Conservation (phyloP, 352 stramenopile species). For the Hyaloperonospora arabidopsidis region DNA sequence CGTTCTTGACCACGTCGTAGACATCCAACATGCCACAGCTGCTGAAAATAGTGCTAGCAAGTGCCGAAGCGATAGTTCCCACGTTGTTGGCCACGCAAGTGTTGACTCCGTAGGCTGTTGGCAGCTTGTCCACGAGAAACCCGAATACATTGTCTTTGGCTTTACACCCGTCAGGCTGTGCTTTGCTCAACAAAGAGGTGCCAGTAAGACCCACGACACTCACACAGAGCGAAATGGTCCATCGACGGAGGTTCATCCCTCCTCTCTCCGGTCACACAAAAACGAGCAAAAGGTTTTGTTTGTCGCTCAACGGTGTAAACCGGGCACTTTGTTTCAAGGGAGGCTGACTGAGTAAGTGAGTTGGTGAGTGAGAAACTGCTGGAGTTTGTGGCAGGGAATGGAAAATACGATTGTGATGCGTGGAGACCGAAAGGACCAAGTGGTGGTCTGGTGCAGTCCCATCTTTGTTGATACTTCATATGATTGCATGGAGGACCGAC, state of each 20-base stretch:
- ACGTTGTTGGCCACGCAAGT: conserved; percentile 47
- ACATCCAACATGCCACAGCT: conserved; percentile 36
- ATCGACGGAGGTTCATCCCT: conserved; percentile 23
- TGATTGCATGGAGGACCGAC: too few species aligned
- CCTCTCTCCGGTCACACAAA: not conserved
- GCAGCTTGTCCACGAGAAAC: conserved; percentile 27
- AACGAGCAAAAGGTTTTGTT: too few species aligned
- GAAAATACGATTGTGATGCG: too few species aligned
- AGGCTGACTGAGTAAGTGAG: too few species aligned
- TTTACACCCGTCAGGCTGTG: conserved; percentile 23
- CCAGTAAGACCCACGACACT: conserved; percentile 11
- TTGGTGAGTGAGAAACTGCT: too few species aligned
- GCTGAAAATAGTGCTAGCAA: conserved; percentile 26
- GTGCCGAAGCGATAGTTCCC: conserved; percentile 18
- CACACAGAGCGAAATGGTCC: conserved; percentile 13
- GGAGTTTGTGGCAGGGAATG: too few species aligned
- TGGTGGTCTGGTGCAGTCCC: too few species aligned
- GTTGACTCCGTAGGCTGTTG: conserved; percentile 36
- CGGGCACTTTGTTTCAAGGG: too few species aligned
- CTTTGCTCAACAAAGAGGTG: conserved; percentile 2
- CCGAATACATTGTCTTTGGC: conserved; percentile 18
- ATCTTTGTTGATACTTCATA: too few species aligned
- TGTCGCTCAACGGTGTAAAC: too few species aligned
- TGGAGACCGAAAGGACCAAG: too few species aligned
- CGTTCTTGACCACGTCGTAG: conserved; percentile 28